These are phyloP conservation scores for Solanum corneliomulleri DNA, from an alignment of 257 asterid species.

Conservation along the genomic window DNA sequence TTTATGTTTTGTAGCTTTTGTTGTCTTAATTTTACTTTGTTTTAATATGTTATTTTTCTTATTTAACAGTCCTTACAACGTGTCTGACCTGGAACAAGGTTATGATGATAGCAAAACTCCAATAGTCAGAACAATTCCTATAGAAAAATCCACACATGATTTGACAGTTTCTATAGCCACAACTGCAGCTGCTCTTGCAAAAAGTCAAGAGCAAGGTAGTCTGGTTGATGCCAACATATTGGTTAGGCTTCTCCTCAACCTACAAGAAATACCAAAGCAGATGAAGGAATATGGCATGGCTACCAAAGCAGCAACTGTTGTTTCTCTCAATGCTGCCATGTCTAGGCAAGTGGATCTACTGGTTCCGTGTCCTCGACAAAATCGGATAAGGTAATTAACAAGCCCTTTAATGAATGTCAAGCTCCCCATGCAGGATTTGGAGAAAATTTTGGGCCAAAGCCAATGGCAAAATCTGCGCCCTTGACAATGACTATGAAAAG, in stretches of 20 bases:
- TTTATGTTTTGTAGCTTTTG: neutral
- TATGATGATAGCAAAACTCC: conserved; percentile 22
- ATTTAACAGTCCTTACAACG: conserved; percentile 12
- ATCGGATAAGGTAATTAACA: too few species aligned
- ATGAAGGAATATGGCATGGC: too few species aligned
- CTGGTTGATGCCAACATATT: too few species aligned
- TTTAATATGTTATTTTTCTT: neutral
- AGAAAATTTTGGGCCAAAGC: neutral
- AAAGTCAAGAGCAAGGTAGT: neutral
- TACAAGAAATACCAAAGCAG: too few species aligned
- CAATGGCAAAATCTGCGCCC: too few species aligned
- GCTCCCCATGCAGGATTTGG: neutral
- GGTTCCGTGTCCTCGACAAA: too few species aligned
- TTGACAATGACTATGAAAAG: too few species aligned
- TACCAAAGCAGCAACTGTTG: neutral
- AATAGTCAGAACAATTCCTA: conserved; percentile 14
- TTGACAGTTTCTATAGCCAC: neutral
- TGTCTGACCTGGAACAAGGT: neutral
- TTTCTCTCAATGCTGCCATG: neutral
- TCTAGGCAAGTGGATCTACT: neutral
- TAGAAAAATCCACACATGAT: conserved; percentile 3
- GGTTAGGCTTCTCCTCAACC: too few species aligned
- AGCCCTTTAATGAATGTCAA: too few species aligned
- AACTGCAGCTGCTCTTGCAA: neutral
- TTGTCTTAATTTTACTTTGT: neutral